Conservation (phyloP, 192 early-diverging fungal genomes). For the Chytriomyces sp. region DNA sequence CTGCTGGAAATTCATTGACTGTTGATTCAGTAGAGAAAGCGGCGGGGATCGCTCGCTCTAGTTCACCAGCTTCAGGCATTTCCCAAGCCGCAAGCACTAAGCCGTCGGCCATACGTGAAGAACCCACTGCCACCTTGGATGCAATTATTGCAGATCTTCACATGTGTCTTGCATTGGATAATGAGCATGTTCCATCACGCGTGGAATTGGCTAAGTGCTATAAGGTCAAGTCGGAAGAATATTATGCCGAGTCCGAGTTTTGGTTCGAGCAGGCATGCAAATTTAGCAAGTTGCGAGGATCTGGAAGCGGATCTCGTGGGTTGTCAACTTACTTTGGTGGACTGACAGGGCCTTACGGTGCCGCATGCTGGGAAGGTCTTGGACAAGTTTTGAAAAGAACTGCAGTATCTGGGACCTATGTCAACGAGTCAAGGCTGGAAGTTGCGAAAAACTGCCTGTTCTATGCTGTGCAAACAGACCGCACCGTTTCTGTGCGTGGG, state of each 20-base stretch:
- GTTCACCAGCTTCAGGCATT: neutral
- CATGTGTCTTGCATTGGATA: slow-evolving; percentile 41
- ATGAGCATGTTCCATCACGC: slow-evolving; percentile 48
- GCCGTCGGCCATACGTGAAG: slow-evolving; percentile 10
- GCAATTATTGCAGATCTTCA: slow-evolving; percentile 36
- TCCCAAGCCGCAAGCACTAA: neutral
- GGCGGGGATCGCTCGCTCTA: neutral
- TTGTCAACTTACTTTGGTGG: slow-evolving; percentile 48
- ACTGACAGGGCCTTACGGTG: slow-evolving; percentile 44
- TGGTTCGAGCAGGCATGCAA: slow-evolving; percentile 48
- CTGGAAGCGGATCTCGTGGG: slow-evolving; percentile 22
- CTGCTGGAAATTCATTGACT: neutral
- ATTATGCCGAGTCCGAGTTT: slow-evolving; percentile 38
- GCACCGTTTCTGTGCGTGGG: slow-evolving; percentile 38
- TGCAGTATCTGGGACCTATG: neutral
- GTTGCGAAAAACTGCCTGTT: slow-evolving; percentile 41
- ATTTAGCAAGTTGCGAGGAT: slow-evolving; percentile 40
- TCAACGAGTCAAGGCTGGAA: slow-evolving; percentile 10
- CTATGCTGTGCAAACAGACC: slow-evolving; percentile 38
- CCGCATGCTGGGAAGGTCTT: slow-evolving; percentile 47
- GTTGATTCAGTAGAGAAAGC: neutral
- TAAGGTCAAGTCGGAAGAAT: slow-evolving; percentile 8
- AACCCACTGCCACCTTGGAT: slow-evolving; percentile 34
- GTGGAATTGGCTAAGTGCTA: slow-evolving; percentile 48
- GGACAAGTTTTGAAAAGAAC: slow-evolving; percentile 28